Evolutionary conservation across 192 early-diverging fungal genomes (phyloP).

Genomic region (Umbelopsis sp.): DNA sequence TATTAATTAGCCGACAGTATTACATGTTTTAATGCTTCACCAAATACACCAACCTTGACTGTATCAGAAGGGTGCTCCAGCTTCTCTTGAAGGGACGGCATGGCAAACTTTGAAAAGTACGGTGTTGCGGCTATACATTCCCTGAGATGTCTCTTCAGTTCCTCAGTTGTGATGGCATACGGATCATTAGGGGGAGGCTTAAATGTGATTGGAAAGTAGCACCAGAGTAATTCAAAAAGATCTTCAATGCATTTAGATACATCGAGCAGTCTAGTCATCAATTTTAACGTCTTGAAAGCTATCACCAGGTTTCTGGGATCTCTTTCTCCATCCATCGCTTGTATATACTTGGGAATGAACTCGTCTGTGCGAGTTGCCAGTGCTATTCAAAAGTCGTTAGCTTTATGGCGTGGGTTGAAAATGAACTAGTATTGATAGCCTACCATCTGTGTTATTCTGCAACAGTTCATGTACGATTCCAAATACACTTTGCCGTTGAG

Average conservation of each 20-base stretch:
- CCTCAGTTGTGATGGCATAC: constrained; percentile 88
- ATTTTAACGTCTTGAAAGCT: constrained; percentile 77
- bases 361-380: neutral
- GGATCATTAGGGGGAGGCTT: constrained; percentile 90
- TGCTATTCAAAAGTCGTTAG: neutral
- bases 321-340: constrained; percentile 93
- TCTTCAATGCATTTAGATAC: constrained; percentile 81
- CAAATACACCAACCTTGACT: constrained; percentile 71
- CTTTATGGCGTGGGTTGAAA: neutral
- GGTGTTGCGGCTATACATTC: constrained; percentile 82
- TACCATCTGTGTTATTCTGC: constrained; percentile 1
- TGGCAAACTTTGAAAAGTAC: constrained; percentile 77
- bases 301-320: constrained; percentile 96
- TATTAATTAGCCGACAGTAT: neutral
- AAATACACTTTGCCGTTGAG: neutral
- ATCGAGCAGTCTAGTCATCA: constrained; percentile 77
- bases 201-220: constrained; percentile 99
- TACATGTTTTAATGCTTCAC: neutral
- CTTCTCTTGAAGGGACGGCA: constrained; percentile 91
- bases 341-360: constrained; percentile 1
- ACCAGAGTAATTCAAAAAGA: constrained; percentile 95
- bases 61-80: constrained; percentile 75
- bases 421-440: neutral
- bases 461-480: neutral
- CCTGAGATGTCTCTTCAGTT: constrained; percentile 84